These are phyloP conservation scores for Plantago rigida DNA, from an alignment of 305 asterid species.

Conservation along the genomic window DNA sequence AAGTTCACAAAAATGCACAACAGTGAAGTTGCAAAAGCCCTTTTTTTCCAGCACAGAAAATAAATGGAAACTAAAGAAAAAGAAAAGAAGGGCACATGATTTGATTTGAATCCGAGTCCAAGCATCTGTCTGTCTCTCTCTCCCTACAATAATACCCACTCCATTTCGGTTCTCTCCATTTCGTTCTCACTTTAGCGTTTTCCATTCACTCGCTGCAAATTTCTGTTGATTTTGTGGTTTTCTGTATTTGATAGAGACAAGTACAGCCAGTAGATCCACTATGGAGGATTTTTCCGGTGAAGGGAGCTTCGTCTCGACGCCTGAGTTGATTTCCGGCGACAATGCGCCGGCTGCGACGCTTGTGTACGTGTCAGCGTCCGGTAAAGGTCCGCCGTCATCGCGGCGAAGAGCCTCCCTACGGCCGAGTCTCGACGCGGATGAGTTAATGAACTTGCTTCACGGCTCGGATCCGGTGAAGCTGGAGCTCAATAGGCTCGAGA, in stretches of 20 bases:
- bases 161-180: background rate
- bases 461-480: constrained; percentile 99
- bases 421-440: constrained; percentile 87
- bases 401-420: constrained; percentile 75
- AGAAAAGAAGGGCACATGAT: background rate
- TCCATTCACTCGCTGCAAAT: background rate
- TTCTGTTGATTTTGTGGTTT: background rate
- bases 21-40: too few species aligned
- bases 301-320: constrained; percentile 42
- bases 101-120: constrained; percentile 3
- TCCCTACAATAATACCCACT: background rate
- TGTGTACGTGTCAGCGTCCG: constrained; percentile 54
- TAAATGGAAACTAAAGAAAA: too few species aligned
- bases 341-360: constrained; percentile 53
- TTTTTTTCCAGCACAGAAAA: too few species aligned
- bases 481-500: constrained; percentile 96
- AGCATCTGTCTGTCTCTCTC: constrained; percentile 3
- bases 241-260: constrained; percentile 44
- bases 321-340: constrained; percentile 45
- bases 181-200: too few species aligned
- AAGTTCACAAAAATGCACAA: too few species aligned
- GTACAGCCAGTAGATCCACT: constrained; percentile 49
- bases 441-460: constrained; percentile 77
- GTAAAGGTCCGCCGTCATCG: constrained; percentile 43
- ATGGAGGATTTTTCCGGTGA: constrained; percentile 79